Evolutionary conservation across 352 stramenopile genomes (phyloP).

Genomic region (Phytophthora podocarpi): DNA sequence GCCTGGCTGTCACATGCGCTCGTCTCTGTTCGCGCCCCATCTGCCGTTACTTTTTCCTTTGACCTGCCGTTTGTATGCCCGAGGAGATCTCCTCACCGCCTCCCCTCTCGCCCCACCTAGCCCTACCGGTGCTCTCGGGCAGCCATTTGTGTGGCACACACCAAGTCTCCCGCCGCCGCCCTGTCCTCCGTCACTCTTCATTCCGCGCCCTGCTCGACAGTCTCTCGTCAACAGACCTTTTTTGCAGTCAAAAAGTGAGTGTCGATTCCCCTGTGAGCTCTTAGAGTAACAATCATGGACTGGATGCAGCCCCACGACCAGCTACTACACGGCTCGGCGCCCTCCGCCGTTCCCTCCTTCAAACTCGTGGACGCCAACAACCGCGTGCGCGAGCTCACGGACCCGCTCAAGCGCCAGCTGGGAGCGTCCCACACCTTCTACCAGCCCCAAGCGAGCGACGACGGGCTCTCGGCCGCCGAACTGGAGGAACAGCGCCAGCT

Average conservation of each 20-base stretch:
- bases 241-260: neutral
- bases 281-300: conserved; percentile 39
- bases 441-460: conserved; percentile 38
- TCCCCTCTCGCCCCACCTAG: conserved; percentile 18
- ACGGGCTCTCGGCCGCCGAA: conserved; percentile 54
- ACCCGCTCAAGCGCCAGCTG: conserved; percentile 42
- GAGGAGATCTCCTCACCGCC: conserved; percentile 27
- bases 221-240: conserved; percentile 1
- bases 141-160: conserved; percentile 21
- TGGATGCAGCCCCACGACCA: conserved; percentile 63
- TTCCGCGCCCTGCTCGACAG: conserved; percentile 24
- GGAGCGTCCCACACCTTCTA: conserved; percentile 22
- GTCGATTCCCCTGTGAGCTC: conserved; percentile 4
- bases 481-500: conserved; percentile 70
- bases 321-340: conserved; percentile 36
- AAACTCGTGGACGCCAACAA: conserved; percentile 77
- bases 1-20: conserved; percentile 25
- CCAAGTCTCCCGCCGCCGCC: conserved; percentile 4
- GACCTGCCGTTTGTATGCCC: conserved; percentile 18
- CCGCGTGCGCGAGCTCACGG: conserved; percentile 70
- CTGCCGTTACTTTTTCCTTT: conserved; percentile 32
- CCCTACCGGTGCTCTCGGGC: conserved; percentile 31
- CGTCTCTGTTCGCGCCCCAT: conserved; percentile 5
- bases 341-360: conserved; percentile 53
- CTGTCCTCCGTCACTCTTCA: conserved; percentile 36